These are phyloP conservation scores for Lepidopterella palustris DNA, from an alignment of 495 filamentous ascomycete species.

Conservation along the genomic window DNA sequence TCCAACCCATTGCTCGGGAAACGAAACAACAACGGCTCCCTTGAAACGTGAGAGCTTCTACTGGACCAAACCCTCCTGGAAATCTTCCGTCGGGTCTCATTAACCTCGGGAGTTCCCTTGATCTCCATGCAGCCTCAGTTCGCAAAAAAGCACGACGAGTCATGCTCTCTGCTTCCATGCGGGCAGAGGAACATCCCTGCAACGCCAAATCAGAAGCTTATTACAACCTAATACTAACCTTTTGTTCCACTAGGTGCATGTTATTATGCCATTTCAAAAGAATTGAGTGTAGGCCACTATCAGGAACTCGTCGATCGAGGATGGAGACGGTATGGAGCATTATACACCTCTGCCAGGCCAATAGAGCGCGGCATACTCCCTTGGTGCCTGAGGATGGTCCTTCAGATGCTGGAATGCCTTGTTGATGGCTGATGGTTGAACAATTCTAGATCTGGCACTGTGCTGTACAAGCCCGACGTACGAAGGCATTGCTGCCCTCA, in stretches of 20 bases:
- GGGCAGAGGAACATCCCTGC: neutral
- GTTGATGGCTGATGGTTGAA: neutral
- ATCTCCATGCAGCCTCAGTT: too few relatives aligned
- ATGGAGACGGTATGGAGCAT: conserved; percentile 66
- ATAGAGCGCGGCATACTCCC: neutral
- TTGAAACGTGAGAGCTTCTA: too few relatives aligned
- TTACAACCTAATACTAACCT: neutral
- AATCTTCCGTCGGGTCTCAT: too few relatives aligned
- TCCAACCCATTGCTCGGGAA: too few relatives aligned
- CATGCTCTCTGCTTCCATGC: neutral
- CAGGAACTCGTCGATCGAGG: conserved; percentile 76
- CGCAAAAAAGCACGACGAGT: neutral
- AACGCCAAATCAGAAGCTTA: neutral
- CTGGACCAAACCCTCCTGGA: too few relatives aligned
- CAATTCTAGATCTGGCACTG: conserved; percentile 52
- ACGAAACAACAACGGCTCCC: too few relatives aligned
- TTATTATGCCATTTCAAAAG: conserved; percentile 68
- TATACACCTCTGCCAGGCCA: neutral
- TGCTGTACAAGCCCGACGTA: conserved; percentile 90
- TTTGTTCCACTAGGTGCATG: conserved; percentile 56
- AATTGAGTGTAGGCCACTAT: conserved; percentile 67
- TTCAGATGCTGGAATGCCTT: conserved; percentile 23
- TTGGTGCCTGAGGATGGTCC: neutral
- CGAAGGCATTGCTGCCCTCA: conserved; percentile 85
- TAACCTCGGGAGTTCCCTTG: neutral